Base-by-base conservation (phyloP, 2,329 filamentous ascomycete species). In the Eurotiales sp. region DNA sequence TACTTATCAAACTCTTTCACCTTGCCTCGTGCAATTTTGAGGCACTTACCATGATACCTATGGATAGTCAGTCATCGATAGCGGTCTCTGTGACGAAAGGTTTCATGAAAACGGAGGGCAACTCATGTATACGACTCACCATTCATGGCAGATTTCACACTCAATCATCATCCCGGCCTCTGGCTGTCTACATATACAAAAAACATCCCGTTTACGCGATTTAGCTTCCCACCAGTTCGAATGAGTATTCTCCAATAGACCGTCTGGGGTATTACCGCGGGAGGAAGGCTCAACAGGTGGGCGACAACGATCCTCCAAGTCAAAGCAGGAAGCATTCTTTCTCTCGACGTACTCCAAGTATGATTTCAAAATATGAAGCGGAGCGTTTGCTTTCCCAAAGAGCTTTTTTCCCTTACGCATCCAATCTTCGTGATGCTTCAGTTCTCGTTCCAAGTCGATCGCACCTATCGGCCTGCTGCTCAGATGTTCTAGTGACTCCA, bases 131-230 rank as follows among this genome's bases (percentile, higher is more conserved):
- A 34, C 23, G 17, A 76, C 84, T 76, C 69, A 91, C 93, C 93
- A 99, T 74, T 99, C 93, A 64, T 96, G 92, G 70, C 93, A 99
- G 34, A 96, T 78, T 67, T 97, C 93, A 67, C 93, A 99, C 71
- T 99, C 93, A 61, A 99, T 97, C 93, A 99, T 99, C 87, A 97
- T 95, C 46, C 93, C 93, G 32, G 92, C 90, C 70, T 99, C 93
- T 6, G 90, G 83, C 56, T 86, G 89, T 54, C 93, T 84, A 72
- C 93, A 99, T 59, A 99, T 96, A 70, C 93, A 99, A 68, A 97
- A 99, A 0, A 97, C 92, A 65, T 97, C 91, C 73, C 84, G 65
- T 76, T 80, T 76, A 50, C 65, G 68, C 51, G 61, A 87, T 79
- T 61, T 86, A 77, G 61, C 67, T 32, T 65, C 63, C 41, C 63